Evolutionary conservation across 768 basidiomycete genomes (phyloP).

Genomic region (Rhodosporidiobolus odoratus): DNA sequence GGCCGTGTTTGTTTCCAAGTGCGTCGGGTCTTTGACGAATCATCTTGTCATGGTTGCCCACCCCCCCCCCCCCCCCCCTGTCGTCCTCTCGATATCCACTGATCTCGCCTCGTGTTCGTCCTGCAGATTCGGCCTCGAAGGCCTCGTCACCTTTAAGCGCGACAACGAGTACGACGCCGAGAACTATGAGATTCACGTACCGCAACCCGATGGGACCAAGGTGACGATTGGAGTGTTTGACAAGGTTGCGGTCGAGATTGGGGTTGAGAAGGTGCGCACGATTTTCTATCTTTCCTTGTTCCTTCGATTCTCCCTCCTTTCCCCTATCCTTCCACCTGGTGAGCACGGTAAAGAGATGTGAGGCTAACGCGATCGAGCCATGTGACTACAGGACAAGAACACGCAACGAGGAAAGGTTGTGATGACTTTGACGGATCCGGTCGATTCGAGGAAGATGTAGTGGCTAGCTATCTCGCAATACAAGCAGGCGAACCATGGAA

Average conservation of each 20-base stretch:
- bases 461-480: background rate
- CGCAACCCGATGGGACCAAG: constrained; percentile 47
- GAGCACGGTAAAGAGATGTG: no score
- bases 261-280: constrained; percentile 79
- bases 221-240: constrained; percentile 82
- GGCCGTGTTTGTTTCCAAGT: constrained; percentile 94
- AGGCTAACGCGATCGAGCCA: no score
- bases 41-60: background rate
- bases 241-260: constrained; percentile 81
- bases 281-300: background rate
- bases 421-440: constrained; percentile 32
- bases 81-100: background rate
- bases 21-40: constrained; percentile 42
- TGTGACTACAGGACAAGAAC: constrained; percentile 38
- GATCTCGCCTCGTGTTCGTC: background rate
- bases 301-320: no score
- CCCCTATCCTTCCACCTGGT: no score
- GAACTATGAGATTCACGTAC: constrained; percentile 74
- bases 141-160: constrained; percentile 86
- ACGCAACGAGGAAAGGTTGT: constrained; percentile 38
- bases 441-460: constrained; percentile 23
- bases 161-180: constrained; percentile 87
- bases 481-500: no score
- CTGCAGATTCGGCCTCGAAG: constrained; percentile 81
- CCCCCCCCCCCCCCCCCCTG: background rate